Evolutionary conservation across 139 green algal genomes (phyloP).

Genomic region (Picochlorum sp.): DNA sequence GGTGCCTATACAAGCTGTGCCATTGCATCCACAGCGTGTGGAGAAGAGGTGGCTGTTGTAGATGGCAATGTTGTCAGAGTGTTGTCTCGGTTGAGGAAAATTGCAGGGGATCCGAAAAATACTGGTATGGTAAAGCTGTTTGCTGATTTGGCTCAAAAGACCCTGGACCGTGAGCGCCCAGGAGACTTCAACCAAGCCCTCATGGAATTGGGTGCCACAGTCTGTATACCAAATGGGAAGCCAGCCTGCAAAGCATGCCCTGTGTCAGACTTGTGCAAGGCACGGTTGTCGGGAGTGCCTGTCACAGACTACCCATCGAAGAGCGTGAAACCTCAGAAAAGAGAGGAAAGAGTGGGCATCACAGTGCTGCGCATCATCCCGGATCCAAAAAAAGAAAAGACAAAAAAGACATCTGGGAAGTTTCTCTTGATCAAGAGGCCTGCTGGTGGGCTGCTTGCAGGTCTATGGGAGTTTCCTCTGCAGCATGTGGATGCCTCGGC

Average conservation of each 20-base stretch:
- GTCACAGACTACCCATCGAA: slow-evolving; percentile 47
- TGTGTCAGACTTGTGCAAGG: slow-evolving; percentile 41
- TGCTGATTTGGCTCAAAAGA: slow-evolving; percentile 39
- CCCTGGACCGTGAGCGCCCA: slow-evolving; percentile 61
- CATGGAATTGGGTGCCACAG: slow-evolving; percentile 91
- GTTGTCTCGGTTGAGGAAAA: slow-evolving; percentile 46
- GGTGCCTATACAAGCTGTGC: slow-evolving; percentile 82
- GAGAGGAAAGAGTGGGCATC: slow-evolving; percentile 44
- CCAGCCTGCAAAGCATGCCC: slow-evolving; percentile 70
- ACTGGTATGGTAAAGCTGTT: slow-evolving; percentile 20
- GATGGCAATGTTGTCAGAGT: slow-evolving; percentile 94
- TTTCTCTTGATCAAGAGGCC: slow-evolving; percentile 59
- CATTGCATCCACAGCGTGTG: slow-evolving; percentile 83
- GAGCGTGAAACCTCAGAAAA: slow-evolving; percentile 44
- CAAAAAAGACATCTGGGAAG: not conserved
- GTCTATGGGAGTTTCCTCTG: slow-evolving; percentile 67
- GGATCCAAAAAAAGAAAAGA: not conserved
- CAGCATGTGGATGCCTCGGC: slow-evolving; percentile 2
- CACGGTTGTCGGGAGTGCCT: slow-evolving; percentile 8
- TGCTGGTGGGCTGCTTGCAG: slow-evolving; percentile 48
- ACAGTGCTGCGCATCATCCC: slow-evolving; percentile 35
- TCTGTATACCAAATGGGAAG: slow-evolving; percentile 64
- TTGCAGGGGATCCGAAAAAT: slow-evolving; percentile 23
- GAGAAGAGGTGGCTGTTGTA: slow-evolving; percentile 59
- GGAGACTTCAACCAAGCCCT: slow-evolving; percentile 95